phyloP scores from a whole-genome alignment of 495 filamentous ascomycete species.

The Penicillium ochrochloron region DNA sequence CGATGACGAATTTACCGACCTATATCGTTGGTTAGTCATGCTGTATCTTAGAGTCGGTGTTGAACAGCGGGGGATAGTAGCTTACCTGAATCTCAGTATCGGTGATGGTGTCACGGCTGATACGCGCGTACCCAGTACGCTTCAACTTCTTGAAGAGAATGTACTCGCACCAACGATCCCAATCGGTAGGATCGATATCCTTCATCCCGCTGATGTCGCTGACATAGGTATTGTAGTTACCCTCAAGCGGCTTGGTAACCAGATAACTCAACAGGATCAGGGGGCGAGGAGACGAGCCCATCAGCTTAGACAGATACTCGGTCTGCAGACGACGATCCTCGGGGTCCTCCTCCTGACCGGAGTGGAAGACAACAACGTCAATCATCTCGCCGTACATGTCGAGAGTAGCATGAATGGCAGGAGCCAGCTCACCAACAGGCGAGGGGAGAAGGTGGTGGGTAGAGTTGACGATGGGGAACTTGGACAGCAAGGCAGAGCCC shows the following conservation, averaged over 20 bases:
- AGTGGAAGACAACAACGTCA: slow-evolving; percentile 98
- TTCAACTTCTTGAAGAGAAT: slow-evolving; percentile 91
- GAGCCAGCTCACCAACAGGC: slow-evolving; percentile 92
- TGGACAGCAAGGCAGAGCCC: slow-evolving; percentile 90
- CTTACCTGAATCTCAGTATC: slow-evolving; percentile 94
- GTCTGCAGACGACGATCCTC: slow-evolving; percentile 90
- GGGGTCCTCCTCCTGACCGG: slow-evolving; percentile 95
- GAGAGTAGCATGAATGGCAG: slow-evolving; percentile 93
- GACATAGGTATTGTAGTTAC: slow-evolving; percentile 98
- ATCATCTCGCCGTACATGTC: slow-evolving; percentile 89
- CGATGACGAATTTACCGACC: slow-evolving; percentile 94
- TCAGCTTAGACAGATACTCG: slow-evolving; percentile 84
- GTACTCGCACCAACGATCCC: slow-evolving; percentile 99
- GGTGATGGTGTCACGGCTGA: slow-evolving; percentile 88
- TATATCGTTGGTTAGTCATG: slow-evolving; percentile 38
- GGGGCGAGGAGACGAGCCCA: slow-evolving; percentile 82
- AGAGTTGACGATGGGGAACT: slow-evolving; percentile 96
- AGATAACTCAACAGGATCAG: slow-evolving; percentile 89
- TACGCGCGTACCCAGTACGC: slow-evolving; percentile 85
- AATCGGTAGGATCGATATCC: slow-evolving; percentile 91
- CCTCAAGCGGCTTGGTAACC: slow-evolving; percentile 85
- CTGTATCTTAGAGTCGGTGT: no score
- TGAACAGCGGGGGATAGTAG: no score
- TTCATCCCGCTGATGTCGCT: slow-evolving; percentile 86
- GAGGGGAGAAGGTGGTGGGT: slow-evolving; percentile 94